A percentile compares a stretch with the other conserved stretches of the same genome.
phyloP scores from a whole-genome alignment of 2,329 filamentous ascomycete genomes.

The Knoxdaviesia capensis region DNA sequence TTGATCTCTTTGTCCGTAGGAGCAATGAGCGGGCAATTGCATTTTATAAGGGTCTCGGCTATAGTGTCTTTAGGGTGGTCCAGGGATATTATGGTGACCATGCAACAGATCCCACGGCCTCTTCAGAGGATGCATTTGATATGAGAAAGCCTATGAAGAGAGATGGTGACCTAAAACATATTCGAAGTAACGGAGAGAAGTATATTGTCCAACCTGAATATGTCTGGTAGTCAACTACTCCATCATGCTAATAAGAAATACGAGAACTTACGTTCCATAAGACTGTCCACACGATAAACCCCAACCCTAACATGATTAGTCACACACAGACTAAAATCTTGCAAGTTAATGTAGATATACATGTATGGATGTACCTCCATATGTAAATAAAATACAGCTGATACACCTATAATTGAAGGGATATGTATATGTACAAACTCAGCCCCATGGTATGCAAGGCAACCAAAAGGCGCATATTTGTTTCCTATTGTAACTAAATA shows the following conservation, averaged over 20 bases:
- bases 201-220: constrained; percentile 64
- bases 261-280: no score
- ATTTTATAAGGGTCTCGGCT: constrained; percentile 82
- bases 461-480: no score
- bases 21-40: constrained; percentile 75
- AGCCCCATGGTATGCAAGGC: no score
- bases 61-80: constrained; percentile 75
- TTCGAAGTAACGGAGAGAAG: constrained; percentile 62
- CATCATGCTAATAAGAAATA: not conserved
- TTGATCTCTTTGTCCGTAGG: constrained; percentile 80
- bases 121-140: constrained; percentile 76
- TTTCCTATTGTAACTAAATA: no score
- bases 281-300: no score
- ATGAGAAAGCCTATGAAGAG: constrained; percentile 85
- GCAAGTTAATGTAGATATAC: no score
- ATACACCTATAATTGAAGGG: no score
- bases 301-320: no score
- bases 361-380: no score
- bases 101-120: constrained; percentile 37
- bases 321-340: no score
- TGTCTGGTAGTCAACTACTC: constrained; percentile 43
- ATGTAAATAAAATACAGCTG: no score
- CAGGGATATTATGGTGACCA: constrained; percentile 88
- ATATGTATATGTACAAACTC: no score
- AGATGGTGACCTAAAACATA: constrained; percentile 55